Evolutionary conservation across 805 yeast genomes (phyloP).

Genomic region (Ogataea glucozyma): DNA sequence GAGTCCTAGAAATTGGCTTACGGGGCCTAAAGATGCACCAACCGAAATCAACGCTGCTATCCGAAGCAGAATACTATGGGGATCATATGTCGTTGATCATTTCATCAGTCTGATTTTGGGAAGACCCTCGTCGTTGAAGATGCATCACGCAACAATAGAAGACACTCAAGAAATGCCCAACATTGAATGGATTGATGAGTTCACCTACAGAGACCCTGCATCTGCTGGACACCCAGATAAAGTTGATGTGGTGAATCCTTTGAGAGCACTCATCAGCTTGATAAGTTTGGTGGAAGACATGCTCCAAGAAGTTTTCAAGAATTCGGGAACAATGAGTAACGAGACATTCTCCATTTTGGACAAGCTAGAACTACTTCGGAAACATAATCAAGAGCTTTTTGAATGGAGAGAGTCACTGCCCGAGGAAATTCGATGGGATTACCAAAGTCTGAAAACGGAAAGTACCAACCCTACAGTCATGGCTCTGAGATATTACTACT

Average conservation of each 20-base stretch:
- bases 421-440: slow-evolving; percentile 50
- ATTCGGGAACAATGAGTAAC: slow-evolving; percentile 8
- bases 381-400: slow-evolving; percentile 46
- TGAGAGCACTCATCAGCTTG: slow-evolving; percentile 43
- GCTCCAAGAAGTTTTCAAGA: slow-evolving; percentile 44
- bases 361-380: slow-evolving; percentile 21
- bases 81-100: slow-evolving; percentile 64
- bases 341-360: slow-evolving; percentile 1
- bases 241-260: slow-evolving; percentile 40
- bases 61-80: slow-evolving; percentile 65
- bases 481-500: slow-evolving; percentile 56
- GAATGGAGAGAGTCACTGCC: slow-evolving; percentile 55
- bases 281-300: slow-evolving; percentile 46
- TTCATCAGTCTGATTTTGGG: slow-evolving; percentile 61
- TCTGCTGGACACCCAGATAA: slow-evolving; percentile 10
- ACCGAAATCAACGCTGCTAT: slow-evolving; percentile 55
- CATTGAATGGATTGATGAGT: slow-evolving; percentile 62
- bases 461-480: slow-evolving; percentile 55
- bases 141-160: slow-evolving; percentile 59
- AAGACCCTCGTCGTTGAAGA: slow-evolving; percentile 54
- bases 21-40: slow-evolving; percentile 37
- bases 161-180: slow-evolving; percentile 62
- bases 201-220: slow-evolving; percentile 38
- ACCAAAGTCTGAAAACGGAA: slow-evolving; percentile 38
- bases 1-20: slow-evolving; percentile 60